These are phyloP conservation scores for Coemansia sp. DNA, from an alignment of 192 early-diverging fungal species.

Conservation along the genomic window DNA sequence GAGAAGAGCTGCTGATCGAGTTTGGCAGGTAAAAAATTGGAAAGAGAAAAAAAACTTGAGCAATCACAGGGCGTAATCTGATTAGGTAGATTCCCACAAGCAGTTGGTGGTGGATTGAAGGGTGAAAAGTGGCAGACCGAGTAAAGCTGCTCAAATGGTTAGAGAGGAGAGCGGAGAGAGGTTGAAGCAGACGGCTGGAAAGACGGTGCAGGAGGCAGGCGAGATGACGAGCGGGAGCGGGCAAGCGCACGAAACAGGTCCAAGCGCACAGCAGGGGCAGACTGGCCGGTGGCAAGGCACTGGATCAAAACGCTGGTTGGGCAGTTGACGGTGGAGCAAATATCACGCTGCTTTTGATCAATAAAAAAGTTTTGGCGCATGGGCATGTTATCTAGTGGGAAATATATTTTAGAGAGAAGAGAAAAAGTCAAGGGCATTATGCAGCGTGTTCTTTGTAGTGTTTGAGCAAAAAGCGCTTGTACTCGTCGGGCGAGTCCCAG, in stretches of 20 bases:
- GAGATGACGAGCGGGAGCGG: neutral
- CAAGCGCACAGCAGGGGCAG: neutral
- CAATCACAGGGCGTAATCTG: no score
- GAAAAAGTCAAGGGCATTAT: neutral
- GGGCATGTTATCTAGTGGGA: neutral
- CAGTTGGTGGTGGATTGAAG: no score
- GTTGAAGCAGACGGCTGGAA: neutral
- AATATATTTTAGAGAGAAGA: neutral
- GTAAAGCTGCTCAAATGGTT: neutral
- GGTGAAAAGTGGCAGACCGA: no score
- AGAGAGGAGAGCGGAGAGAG: neutral
- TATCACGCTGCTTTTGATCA: neutral
- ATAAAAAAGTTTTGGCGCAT: neutral
- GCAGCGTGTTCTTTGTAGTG: conserved; percentile 48
- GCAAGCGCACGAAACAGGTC: conserved; percentile 4
- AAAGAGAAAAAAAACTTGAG: no score
- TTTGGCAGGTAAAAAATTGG: neutral
- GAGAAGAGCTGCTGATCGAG: neutral
- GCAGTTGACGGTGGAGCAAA: neutral
- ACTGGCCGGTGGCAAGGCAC: neutral
- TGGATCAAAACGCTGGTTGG: neutral
- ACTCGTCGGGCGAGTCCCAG: conserved; percentile 60
- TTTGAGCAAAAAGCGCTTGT: conserved; percentile 46
- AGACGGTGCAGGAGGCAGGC: neutral
- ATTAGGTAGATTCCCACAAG: no score